phyloP scores from a whole-genome alignment of 2,329 filamentous ascomycete genomes.

The Zopfia rhizophila region DNA sequence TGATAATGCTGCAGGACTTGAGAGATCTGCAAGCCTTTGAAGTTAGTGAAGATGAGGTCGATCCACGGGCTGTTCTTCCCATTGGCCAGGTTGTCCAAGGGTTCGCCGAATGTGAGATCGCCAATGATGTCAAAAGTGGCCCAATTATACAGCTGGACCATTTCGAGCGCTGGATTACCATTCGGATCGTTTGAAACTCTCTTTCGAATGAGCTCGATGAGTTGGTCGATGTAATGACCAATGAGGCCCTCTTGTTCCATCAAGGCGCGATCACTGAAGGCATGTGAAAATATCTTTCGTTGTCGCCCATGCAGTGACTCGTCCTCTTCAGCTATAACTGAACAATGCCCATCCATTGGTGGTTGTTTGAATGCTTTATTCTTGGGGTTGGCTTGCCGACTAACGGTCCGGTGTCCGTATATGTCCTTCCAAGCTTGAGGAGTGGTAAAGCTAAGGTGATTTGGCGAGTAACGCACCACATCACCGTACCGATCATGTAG shows the following conservation, averaged over 20 bases:
- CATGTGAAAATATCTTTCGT: no score
- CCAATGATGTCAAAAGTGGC: conserved; percentile 43
- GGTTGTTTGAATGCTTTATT: no score
- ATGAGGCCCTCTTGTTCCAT: conserved; percentile 25
- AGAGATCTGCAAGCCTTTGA: no score
- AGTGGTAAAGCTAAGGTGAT: conserved; percentile 22
- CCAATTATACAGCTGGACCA: conserved; percentile 23
- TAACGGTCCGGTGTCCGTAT: conserved; percentile 18
- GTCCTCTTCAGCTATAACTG: no score
- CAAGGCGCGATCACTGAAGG: conserved; percentile 28
- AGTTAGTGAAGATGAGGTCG: no score
- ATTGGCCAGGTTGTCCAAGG: conserved; percentile 39
- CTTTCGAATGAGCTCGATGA: conserved; percentile 19
- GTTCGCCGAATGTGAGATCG: conserved; percentile 63
- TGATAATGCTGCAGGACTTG: no score
- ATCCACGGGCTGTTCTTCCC: conserved; percentile 22
- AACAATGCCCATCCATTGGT: no score
- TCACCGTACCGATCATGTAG: conserved; percentile 25
- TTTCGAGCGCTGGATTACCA: conserved; percentile 8
- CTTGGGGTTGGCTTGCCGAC: no score
- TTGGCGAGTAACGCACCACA: conserved; percentile 24
- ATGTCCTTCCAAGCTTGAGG: conserved; percentile 26
- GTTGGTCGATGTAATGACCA: conserved; percentile 19
- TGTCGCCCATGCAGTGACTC: no score
- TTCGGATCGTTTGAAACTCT: not conserved